A percentile compares a stretch with the other conserved stretches of the same genome.
phyloP scores from a whole-genome alignment of 345 rosid genomes.

The Melastoma malabathricum region DNA sequence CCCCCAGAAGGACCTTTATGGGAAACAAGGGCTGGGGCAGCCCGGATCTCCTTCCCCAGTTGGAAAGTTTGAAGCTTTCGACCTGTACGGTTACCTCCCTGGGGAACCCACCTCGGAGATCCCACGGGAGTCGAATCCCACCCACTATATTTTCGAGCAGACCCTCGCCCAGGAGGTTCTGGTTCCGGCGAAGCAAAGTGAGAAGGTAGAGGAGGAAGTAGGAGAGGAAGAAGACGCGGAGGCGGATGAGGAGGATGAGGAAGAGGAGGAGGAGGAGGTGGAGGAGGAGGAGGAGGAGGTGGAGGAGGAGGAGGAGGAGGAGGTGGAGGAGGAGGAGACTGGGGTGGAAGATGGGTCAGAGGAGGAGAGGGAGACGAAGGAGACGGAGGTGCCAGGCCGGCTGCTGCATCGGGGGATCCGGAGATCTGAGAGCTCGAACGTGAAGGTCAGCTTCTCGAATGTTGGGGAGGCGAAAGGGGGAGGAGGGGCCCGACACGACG shows the following conservation, averaged over 20 bases:
- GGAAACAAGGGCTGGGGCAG: no score
- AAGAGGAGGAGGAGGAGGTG: background rate
- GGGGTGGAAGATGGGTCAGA: slow-evolving; percentile 2
- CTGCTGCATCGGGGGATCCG: background rate
- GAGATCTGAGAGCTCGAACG: slow-evolving; percentile 3
- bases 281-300: background rate
- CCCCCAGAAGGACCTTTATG: no score
- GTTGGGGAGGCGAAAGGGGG: background rate
- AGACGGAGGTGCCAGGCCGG: background rate
- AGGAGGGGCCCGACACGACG: background rate
- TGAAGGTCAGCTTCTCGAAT: background rate
- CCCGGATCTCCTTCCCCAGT: slow-evolving; percentile 3
- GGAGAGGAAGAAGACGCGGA: background rate
- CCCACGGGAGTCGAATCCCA: no score
- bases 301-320: background rate
- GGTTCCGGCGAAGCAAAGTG: no score
- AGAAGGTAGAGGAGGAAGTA: background rate
- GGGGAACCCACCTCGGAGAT: no score
- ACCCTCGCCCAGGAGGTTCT: no score
- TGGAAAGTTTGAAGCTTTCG: background rate
- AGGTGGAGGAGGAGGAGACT: background rate
- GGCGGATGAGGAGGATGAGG: background rate
- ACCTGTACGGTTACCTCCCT: background rate
- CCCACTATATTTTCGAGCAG: no score
- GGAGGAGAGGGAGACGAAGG: background rate